A percentile compares a stretch with the other conserved stretches of the same genome.
Evolutionary conservation across 2,329 filamentous ascomycete genomes (phyloP).

Genomic region (Chaetomium globosum): DNA sequence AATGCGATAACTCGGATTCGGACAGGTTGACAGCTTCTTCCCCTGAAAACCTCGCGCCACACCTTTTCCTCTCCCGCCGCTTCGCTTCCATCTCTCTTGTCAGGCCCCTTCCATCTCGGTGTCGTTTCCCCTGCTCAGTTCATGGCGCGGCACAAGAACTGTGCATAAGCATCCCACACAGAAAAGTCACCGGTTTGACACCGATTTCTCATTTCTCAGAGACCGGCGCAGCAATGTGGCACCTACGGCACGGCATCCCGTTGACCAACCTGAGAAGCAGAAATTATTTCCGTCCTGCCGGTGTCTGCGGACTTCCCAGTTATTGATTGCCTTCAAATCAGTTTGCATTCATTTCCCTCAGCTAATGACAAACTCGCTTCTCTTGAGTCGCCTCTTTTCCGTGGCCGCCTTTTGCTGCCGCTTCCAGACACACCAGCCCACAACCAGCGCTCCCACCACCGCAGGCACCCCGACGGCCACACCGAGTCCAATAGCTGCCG

Average conservation of each 20-base stretch:
- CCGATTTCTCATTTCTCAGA: neutral
- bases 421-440: slow-evolving; percentile 33
- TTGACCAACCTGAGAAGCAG: neutral
- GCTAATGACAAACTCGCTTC: slow-evolving; percentile 36
- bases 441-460: slow-evolving; percentile 28
- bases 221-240: slow-evolving; percentile 2
- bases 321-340: neutral
- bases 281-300: too few relatives aligned
- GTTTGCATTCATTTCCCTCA: slow-evolving; percentile 23
- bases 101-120: too few relatives aligned
- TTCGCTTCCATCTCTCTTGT: neutral
- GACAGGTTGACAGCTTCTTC: neutral
- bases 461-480: slow-evolving; percentile 36
- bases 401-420: slow-evolving; percentile 28
- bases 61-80: neutral
- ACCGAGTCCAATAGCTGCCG: slow-evolving; percentile 36
- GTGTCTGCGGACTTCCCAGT: neutral
- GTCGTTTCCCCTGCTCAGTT: neutral
- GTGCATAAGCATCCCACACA: neutral
- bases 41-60: neutral
- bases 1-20: neutral
- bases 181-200: neutral
- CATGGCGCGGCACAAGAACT: neutral
- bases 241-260: slow-evolving; percentile 5
- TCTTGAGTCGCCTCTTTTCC: slow-evolving; percentile 35